phyloP scores from a whole-genome alignment of 768 basidiomycete species.

The Lyophyllum semitale region DNA sequence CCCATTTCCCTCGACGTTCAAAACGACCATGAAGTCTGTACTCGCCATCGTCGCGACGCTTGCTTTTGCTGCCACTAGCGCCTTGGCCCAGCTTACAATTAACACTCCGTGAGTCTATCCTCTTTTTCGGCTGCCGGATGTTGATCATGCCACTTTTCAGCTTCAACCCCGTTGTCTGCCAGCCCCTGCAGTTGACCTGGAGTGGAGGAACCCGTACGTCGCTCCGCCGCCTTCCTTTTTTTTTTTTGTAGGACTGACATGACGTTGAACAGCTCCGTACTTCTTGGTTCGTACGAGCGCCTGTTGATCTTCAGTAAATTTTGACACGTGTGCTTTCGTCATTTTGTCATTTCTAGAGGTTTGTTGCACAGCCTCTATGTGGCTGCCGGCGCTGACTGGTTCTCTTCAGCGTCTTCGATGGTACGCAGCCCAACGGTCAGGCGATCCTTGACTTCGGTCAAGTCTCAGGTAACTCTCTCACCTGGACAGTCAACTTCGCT shows the following conservation, averaged over 20 bases:
- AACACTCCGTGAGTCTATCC: conserved; percentile 69
- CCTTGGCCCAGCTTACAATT: conserved; percentile 46
- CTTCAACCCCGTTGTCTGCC: conserved; percentile 51
- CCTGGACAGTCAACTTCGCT: conserved; percentile 57
- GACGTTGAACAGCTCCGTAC: conserved; percentile 51
- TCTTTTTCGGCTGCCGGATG: background rate
- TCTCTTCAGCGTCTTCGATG: conserved; percentile 53
- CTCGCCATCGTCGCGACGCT: conserved; percentile 40
- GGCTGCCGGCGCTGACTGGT: background rate
- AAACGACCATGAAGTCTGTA: conserved; percentile 51
- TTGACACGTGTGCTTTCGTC: conserved; percentile 6
- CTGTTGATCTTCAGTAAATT: background rate
- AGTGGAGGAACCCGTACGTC: conserved; percentile 56
- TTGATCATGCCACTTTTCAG: conserved; percentile 31
- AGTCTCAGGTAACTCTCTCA: conserved; percentile 39
- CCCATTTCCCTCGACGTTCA: conserved; percentile 21
- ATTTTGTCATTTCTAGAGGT: conserved; percentile 37
- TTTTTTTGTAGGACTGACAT: conserved; percentile 14
- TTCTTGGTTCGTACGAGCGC: conserved; percentile 53
- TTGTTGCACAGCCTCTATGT: conserved; percentile 1
- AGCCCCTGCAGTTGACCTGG: conserved; percentile 58
- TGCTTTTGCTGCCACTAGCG: conserved; percentile 42
- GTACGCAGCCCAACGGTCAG: conserved; percentile 41
- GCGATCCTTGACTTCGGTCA: conserved; percentile 50
- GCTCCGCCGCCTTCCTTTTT: background rate